Evolutionary conservation across 768 basidiomycete species (phyloP).

Genomic region (Tricholoma sp.): DNA sequence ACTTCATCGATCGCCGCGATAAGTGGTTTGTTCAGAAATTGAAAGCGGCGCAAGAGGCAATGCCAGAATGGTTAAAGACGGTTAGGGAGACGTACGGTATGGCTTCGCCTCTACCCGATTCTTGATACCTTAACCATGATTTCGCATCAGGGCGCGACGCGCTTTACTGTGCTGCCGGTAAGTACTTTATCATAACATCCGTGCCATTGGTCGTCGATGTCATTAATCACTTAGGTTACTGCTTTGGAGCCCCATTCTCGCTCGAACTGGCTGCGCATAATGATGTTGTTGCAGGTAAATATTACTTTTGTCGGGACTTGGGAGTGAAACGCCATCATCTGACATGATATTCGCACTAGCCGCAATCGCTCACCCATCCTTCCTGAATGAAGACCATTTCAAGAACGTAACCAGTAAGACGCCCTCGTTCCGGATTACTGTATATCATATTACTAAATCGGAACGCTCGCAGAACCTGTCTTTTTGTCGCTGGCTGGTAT

Average conservation of each 20-base stretch:
- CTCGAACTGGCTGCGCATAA: conserved; percentile 42
- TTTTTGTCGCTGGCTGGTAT: conserved; percentile 52
- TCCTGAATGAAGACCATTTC: conserved; percentile 44
- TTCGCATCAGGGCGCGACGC: conserved; percentile 20
- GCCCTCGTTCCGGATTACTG: neutral
- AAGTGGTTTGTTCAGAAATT: neutral
- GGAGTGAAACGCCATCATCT: neutral
- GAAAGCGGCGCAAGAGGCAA: conserved; percentile 4
- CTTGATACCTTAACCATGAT: no score
- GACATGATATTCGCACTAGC: conserved; percentile 25
- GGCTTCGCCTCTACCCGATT: neutral
- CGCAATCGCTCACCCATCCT: conserved; percentile 54
- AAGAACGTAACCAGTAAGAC: conserved; percentile 40
- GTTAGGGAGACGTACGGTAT: conserved; percentile 46
- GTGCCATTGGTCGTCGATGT: neutral
- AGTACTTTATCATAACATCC: conserved; percentile 7
- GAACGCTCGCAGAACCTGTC: conserved; percentile 37
- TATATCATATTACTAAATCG: neutral
- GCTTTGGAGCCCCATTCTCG: conserved; percentile 51
- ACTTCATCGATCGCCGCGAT: neutral
- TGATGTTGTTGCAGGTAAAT: conserved; percentile 42
- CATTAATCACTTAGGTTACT: conserved; percentile 38
- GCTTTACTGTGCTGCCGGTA: conserved; percentile 43
- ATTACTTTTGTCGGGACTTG: no score
- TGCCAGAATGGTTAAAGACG: conserved; percentile 48